These are phyloP conservation scores for Tephrocybe sp. DNA, from an alignment of 768 basidiomycete species.

Conservation along the genomic window DNA sequence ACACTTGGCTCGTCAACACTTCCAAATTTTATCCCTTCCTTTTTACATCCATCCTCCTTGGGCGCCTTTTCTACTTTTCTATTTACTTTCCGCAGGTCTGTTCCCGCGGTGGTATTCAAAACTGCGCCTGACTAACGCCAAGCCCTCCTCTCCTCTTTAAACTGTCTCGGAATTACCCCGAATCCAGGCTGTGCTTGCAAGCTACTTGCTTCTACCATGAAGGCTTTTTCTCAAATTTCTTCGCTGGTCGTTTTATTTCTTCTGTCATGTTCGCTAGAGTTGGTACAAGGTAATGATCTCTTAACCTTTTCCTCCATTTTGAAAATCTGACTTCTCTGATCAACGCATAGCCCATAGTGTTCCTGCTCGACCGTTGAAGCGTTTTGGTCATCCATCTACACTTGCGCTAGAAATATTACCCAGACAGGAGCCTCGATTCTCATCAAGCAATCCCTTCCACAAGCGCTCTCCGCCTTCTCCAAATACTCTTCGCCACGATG, in stretches of 20 bases:
- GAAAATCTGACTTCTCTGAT: constrained; percentile 6
- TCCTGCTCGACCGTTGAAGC: constrained; percentile 45
- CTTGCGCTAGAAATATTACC: constrained; percentile 58
- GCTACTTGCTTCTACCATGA: constrained; percentile 30
- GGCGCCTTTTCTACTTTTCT: constrained; percentile 1
- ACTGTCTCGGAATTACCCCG: constrained; percentile 9
- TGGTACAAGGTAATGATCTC: constrained; percentile 26
- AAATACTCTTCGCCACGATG: constrained; percentile 58
- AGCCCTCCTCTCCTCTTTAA: constrained; percentile 14
- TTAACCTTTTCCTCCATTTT: constrained; percentile 1
- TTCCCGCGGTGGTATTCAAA: constrained; percentile 8
- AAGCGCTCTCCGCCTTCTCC: constrained; percentile 37
- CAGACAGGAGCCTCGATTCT: constrained; percentile 28
- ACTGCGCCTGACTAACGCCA: constrained; percentile 21
- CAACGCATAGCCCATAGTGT: constrained; percentile 43
- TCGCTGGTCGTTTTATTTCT: constrained; percentile 48
- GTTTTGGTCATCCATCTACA: constrained; percentile 47
- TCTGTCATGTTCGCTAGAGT: constrained; percentile 29
- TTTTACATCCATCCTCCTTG: not conserved
- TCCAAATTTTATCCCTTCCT: too few relatives aligned
- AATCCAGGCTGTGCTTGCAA: constrained; percentile 25
- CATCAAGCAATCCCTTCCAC: constrained; percentile 22
- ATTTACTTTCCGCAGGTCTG: constrained; percentile 15
- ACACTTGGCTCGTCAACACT: not conserved
- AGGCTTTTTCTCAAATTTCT: constrained; percentile 26